These are phyloP conservation scores for Lactarius evosmus DNA, from an alignment of 768 basidiomycete species.

Conservation along the genomic window DNA sequence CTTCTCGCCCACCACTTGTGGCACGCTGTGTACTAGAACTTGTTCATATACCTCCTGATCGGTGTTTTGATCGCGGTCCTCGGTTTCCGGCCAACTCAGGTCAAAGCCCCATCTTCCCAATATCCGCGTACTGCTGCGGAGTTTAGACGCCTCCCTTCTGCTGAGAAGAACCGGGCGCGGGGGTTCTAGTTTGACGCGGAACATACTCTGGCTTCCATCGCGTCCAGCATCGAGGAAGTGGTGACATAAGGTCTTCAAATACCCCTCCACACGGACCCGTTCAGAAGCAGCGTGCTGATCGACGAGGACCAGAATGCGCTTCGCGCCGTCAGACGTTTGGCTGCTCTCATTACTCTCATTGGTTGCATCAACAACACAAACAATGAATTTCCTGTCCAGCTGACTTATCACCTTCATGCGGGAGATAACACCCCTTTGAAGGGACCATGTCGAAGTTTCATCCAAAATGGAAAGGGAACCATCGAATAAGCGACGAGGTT, in stretches of 20 bases:
- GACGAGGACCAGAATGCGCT: slow-evolving; percentile 60
- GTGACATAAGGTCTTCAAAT: slow-evolving; percentile 69
- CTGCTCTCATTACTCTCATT: slow-evolving; percentile 26
- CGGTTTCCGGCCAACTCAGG: slow-evolving; percentile 41
- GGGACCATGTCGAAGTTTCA: slow-evolving; percentile 27
- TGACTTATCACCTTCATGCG: slow-evolving; percentile 69
- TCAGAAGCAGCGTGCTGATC: slow-evolving; percentile 99
- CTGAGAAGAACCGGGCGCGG: slow-evolving; percentile 63
- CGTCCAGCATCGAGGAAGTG: slow-evolving; percentile 49
- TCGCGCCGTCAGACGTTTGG: slow-evolving; percentile 24
- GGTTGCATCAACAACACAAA: slow-evolving; percentile 52
- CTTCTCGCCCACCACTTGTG: slow-evolving; percentile 71
- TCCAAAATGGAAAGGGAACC: slow-evolving; percentile 3
- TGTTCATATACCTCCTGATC: slow-evolving; percentile 53
- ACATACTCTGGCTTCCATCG: slow-evolving; percentile 34
- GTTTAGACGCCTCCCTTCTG: slow-evolving; percentile 53
- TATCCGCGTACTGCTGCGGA: slow-evolving; percentile 43
- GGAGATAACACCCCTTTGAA: slow-evolving; percentile 53
- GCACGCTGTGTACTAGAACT: slow-evolving; percentile 58
- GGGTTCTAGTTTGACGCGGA: slow-evolving; percentile 46
- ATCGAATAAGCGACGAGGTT: background rate
- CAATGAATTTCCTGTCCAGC: slow-evolving; percentile 89
- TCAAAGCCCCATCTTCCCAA: slow-evolving; percentile 70
- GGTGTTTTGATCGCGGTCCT: slow-evolving; percentile 28
- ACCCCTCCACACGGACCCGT: slow-evolving; percentile 83